A percentile compares a stretch with the other conserved stretches of the same genome.
Conservation (phyloP, 371 early-diverging fungal species). For the Saksenaea vasiformis region DNA sequence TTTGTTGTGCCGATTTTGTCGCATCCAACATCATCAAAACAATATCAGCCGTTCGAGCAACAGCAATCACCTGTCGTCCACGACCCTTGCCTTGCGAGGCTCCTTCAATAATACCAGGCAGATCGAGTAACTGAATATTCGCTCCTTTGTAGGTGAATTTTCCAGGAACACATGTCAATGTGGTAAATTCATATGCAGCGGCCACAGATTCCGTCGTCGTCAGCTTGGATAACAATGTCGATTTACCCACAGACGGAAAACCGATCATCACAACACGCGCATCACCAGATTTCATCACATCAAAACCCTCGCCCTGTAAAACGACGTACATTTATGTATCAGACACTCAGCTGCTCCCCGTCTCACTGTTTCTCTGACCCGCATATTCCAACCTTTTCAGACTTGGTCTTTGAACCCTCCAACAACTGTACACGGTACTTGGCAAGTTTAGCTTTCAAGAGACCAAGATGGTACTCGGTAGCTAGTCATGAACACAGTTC, state of each 20-base stretch:
- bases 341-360: too few relatives aligned
- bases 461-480: constrained; percentile 97
- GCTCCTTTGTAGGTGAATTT: constrained; percentile 98
- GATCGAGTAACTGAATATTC: constrained; percentile 92
- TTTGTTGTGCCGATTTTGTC: constrained; percentile 86
- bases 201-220: constrained; percentile 96
- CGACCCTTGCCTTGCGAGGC: constrained; percentile 98
- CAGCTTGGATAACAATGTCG: constrained; percentile 93
- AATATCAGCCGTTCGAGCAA: constrained; percentile 97
- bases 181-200: constrained; percentile 98
- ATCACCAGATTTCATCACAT: constrained; percentile 98
- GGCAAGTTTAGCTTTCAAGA: constrained; percentile 96
- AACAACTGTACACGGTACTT: constrained; percentile 93
- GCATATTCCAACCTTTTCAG: constrained; percentile 68
- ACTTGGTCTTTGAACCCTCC: constrained; percentile 80
- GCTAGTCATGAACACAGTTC: constrained; percentile 39
- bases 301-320: constrained; percentile 91
- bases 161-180: constrained; percentile 98
- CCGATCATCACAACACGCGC: constrained; percentile 98
- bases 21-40: constrained; percentile 99
- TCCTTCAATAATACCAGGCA: constrained; percentile 91
- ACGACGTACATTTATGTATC: too few relatives aligned
- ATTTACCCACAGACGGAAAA: constrained; percentile 99
- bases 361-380: too few relatives aligned
- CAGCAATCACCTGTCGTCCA: constrained; percentile 96